Evolutionary conservation across 495 filamentous ascomycete species (phyloP), one percentile per base, ranked within the genome.

Genomic region (Annulohypoxylon stygium): DNA sequence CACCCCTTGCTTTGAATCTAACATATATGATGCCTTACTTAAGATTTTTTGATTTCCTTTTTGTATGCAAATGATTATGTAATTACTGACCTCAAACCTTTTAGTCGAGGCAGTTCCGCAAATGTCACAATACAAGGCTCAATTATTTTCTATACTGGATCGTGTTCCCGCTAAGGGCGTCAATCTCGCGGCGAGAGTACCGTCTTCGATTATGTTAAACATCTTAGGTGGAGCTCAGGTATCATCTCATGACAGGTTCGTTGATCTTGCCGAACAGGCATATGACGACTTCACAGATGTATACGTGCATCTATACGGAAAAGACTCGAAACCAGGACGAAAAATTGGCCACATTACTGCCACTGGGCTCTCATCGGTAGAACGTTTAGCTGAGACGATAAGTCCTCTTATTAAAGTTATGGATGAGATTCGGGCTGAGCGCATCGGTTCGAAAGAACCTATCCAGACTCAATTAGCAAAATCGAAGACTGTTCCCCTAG

Each of bases 311-410:
- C 88, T 98, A 25, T 99, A 99, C 83, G 93, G 93, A 71, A 99
- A 99, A 83, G 90, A 88, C 53, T 90, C 93, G 16, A 91, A 93
- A 71, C 93, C 91, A 2, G 93, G 92, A 34, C 89, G 96, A 45
- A 99, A 99, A 78, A 98, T 99, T 86, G 96, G 96, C 10, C 96
- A 99, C 75, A 86, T 99, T 66, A 98, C 95, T 11, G 77, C 97
- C 11, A 88, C 91, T 7, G 79, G 79, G 8, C 88, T 88, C 2
- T 83, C 87, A 2, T 89, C 89, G 0, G 92, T 97, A 82, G 80
- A 85, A 41, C 87, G 93, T 71, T 90, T 93, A n/a, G 89, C 95
- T 79, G 81, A 84, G 14, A 81, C 88, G n/a, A 90, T 94, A 41
- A 81, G 87, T 60, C 89, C 89, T 0, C 85, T 96, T 43, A 86